Evolutionary conservation across 2,329 filamentous ascomycete genomes (phyloP), one percentile per base, ranked within the genome.

Genomic region (Aspergillus novofumigatus): DNA sequence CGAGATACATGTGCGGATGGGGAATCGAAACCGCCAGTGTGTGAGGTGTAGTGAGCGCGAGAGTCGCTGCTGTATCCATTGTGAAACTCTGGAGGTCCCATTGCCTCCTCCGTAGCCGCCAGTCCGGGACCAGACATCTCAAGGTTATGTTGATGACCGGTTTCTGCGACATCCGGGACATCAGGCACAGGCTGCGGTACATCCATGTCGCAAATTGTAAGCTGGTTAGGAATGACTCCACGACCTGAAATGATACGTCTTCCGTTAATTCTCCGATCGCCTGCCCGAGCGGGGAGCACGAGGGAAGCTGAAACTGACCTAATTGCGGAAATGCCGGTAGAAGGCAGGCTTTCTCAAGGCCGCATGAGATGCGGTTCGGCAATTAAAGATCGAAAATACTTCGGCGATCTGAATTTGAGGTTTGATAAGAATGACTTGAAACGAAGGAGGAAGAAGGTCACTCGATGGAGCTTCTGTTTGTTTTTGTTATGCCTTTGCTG

Each of bases 21-120:
- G 21, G 67, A 65, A 55, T 68, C 63, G 51, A 67, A 69, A 44
- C 71, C 69, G 20, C 62, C 60, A 44, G 77, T 75, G 42, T 76
- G 75, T 54, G 77, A 74, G 59, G 77, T 72, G 65, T 81, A 81
- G 53, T 83, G 81, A 17, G 80, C 77, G 52, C 68, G 70, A 21
- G 76, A 75, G 62, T 78, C 73, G 68, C 79, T 77, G 58, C 72
- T 74, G 59, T 76, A 76, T 52, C 72, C 77, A 62, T 71, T 71
- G 58, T 67, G 65, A 42, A 64, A 68, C 48, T 56, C 60, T 50
- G 58, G 59, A 51, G 57, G 59, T 62, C 59, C 56, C 50, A 62
- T 62, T 23, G 68, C 61, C 60, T 78, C 73, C 53, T 78, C 77
- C 55, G 74, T 69, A 45, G 71, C 20, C 23, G n/a, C 21, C 11